A percentile compares a stretch with the other conserved stretches of the same genome.
These are phyloP conservation scores for Aspergillus fructus DNA, from an alignment of 2,329 filamentous ascomycete species.

Conservation along the genomic window DNA sequence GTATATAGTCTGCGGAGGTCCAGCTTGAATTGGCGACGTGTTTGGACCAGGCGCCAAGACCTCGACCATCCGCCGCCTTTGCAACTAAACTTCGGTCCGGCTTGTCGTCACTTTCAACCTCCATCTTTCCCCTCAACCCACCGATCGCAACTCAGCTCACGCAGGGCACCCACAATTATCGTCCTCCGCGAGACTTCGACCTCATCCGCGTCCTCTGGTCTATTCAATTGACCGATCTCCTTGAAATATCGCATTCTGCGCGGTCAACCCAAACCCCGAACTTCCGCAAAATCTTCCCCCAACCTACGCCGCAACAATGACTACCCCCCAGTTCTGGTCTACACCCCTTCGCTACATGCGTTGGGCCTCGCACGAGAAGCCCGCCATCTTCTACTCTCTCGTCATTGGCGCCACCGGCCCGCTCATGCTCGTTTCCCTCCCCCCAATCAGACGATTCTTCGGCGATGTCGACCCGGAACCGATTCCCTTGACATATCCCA, in stretches of 20 bases:
- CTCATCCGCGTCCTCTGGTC: not conserved
- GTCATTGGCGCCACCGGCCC: slow-evolving; percentile 73
- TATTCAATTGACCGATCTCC: slow-evolving; percentile 8
- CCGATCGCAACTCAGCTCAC: slow-evolving; percentile 8
- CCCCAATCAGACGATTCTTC: slow-evolving; percentile 68
- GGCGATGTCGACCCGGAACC: slow-evolving; percentile 71
- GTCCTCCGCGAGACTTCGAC: not conserved
- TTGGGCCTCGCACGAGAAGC: slow-evolving; percentile 85
- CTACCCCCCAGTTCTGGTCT: slow-evolving; percentile 76
- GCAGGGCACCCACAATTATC: not conserved
- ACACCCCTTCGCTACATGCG: slow-evolving; percentile 79
- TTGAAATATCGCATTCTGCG: not conserved
- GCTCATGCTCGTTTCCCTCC: slow-evolving; percentile 66
- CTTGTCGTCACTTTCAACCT: slow-evolving; percentile 31
- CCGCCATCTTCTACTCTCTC: slow-evolving; percentile 86
- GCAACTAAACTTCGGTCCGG: slow-evolving; percentile 26
- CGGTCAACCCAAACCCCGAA: slow-evolving; percentile 12
- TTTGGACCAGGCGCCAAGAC: slow-evolving; percentile 45
- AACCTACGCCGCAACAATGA: slow-evolving; percentile 34
- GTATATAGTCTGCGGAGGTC: slow-evolving; percentile 6
- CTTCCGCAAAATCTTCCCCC: slow-evolving; percentile 14
- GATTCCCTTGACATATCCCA: slow-evolving; percentile 87
- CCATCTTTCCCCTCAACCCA: slow-evolving; percentile 21
- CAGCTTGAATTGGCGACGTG: slow-evolving; percentile 41
- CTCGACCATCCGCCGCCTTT: slow-evolving; percentile 18